Evolutionary conservation across 305 asterid genomes (phyloP).

Genomic region (Solanum hybrid): DNA sequence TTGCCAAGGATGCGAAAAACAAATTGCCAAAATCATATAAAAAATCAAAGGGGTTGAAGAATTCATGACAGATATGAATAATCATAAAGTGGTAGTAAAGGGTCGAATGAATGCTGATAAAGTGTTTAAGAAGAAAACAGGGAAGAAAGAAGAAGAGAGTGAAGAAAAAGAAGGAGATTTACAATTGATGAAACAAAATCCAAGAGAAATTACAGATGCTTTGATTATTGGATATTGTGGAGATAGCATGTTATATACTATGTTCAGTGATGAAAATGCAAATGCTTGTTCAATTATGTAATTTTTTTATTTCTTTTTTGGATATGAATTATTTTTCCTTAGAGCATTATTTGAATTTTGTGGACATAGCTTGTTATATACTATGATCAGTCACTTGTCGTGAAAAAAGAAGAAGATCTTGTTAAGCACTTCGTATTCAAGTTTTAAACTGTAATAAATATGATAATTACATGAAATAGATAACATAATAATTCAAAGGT

Average conservation of each 20-base stretch:
- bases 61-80: slow-evolving; percentile 48
- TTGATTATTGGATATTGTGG: slow-evolving; percentile 31
- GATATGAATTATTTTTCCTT: neutral
- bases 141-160: slow-evolving; percentile 27
- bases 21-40: slow-evolving; percentile 23
- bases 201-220: slow-evolving; percentile 6
- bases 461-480: too few relatives aligned
- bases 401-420: neutral
- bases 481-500: too few relatives aligned
- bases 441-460: too few relatives aligned
- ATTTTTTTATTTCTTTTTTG: neutral
- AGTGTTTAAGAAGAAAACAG: slow-evolving; percentile 48
- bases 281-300: slow-evolving; percentile 54
- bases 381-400: neutral
- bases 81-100: slow-evolving; percentile 39
- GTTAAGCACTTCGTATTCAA: too few relatives aligned
- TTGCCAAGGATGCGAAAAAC: slow-evolving; percentile 28
- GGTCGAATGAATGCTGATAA: slow-evolving; percentile 40
- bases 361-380: neutral
- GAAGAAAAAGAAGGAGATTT: slow-evolving; percentile 13
- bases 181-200: slow-evolving; percentile 3
- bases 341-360: neutral
- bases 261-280: slow-evolving; percentile 73
- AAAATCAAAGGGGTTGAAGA: slow-evolving; percentile 67
- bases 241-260: slow-evolving; percentile 25